phyloP scores from a whole-genome alignment of 805 yeast species.

The Naumovozyma castellii region DNA sequence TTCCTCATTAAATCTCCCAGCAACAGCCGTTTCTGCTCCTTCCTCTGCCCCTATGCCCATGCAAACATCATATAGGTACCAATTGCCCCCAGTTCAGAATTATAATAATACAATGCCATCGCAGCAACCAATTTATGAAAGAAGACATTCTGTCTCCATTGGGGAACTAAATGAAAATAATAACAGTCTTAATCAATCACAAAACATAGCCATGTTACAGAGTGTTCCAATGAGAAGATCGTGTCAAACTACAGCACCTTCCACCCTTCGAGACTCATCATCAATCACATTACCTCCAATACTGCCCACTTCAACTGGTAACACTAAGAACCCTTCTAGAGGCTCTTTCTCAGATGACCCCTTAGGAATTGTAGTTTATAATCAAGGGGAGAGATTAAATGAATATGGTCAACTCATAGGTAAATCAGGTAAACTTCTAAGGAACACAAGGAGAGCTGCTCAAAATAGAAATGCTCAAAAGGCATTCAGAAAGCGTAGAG shows the following conservation, averaged over 20 bases:
- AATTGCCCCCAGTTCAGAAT: too few relatives aligned
- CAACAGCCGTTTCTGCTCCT: background rate
- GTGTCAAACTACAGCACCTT: too few relatives aligned
- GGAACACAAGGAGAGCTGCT: constrained; percentile 71
- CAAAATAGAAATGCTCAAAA: constrained; percentile 89
- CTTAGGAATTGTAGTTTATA: background rate
- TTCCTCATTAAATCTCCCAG: background rate
- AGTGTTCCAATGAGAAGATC: background rate
- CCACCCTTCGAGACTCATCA: too few relatives aligned
- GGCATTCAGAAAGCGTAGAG: constrained; percentile 81
- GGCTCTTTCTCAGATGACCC: background rate
- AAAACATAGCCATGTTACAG: too few relatives aligned
- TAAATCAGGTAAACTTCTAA: constrained; percentile 20
- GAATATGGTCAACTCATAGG: constrained; percentile 18
- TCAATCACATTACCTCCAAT: background rate
- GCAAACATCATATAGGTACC: background rate
- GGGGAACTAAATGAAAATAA: background rate
- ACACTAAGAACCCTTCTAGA: too few relatives aligned
- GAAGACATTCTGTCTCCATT: background rate
- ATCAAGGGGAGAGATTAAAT: constrained; percentile 15
- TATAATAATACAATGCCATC: background rate
- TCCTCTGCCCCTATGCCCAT: too few relatives aligned
- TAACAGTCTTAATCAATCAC: too few relatives aligned
- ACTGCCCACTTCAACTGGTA: too few relatives aligned
- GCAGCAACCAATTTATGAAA: background rate